Base-by-base conservation (phyloP, 768 basidiomycete species). In the Kwoniella shandongensis region DNA sequence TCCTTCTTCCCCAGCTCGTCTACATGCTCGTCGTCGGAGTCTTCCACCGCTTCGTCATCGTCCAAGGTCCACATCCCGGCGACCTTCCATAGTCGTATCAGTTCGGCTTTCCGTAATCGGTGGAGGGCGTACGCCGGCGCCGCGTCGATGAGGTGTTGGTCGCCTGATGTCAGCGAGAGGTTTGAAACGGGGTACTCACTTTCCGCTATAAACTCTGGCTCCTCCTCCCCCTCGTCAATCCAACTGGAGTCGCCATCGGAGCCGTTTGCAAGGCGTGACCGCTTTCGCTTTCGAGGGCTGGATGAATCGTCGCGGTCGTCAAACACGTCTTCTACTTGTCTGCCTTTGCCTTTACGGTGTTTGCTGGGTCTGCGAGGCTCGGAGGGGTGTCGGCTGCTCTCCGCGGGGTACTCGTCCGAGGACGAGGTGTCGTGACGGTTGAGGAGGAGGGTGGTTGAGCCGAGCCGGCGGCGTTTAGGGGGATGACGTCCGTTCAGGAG, bases 51-150 rank as follows among this genome's bases (percentile, higher is more conserved):
- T n/a, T 27, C 53, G 18, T 63, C 60, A 30, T 63, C 61, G 11
- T 64, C 62, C 17, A 30, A 57, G 5, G 57, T 53, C 68, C 70
- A 72, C 63, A 76, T 66, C 17, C 75, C 75, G 1, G 73, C 73
- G 17, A 76, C 75, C 46, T 68, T 69, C 75, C 75, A 76, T 22
- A 76, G 46, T 11, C 75, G 61, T 25, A 73, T 59, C n/a, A 76
- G 63, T 47, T 76, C 75, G 0, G 71, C 69, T 48, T 74, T 76
- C 26, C 65, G 56, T 17, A 76, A 57, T 3, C 73, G 67, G 39
- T 65, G 67, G 20, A 76, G 53, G 0, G 67, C 66, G 40, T 67
- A 56, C 5, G 68, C 61, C 0, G 75, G 67, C n/a, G 75, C 75
- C 15, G 70, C 62, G 12, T 62, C 61, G 4, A 76, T 62, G 3